Conservation (phyloP, 129 eudicot species). For the Chrysanthemum makinoi region DNA sequence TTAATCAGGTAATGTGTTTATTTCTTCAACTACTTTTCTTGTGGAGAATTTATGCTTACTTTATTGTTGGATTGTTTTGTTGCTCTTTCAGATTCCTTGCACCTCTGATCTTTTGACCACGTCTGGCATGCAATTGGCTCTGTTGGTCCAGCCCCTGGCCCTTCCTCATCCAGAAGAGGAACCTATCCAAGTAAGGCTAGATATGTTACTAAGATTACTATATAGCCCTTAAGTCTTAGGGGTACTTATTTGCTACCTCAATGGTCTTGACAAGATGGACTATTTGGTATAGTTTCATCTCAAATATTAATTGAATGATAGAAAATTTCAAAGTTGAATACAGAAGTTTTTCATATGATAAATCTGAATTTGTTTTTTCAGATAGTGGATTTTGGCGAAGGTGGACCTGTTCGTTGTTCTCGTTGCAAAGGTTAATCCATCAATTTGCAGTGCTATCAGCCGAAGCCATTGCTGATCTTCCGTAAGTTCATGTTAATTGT, state of each 20-base stretch:
- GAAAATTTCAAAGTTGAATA: not conserved
- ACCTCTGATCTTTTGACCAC: no score
- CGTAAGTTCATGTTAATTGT: constrained; percentile 58
- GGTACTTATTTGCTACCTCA: constrained; percentile 13
- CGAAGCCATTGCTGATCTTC: constrained; percentile 90
- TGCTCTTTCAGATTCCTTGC: no score
- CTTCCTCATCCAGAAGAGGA: constrained; percentile 51
- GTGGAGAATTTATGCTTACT: no score
- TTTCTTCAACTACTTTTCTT: no score
- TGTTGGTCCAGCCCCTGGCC: no score
- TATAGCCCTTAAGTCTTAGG: not conserved
- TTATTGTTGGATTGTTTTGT: no score
- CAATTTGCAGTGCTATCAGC: constrained; percentile 85
- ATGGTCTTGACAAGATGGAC: not conserved
- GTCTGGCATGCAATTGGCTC: no score
- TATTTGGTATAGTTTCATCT: not conserved
- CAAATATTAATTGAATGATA: not conserved
- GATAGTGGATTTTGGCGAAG: constrained; percentile 93
- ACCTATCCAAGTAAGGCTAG: constrained; percentile 73
- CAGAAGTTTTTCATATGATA: not conserved
- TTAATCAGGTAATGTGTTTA: no score
- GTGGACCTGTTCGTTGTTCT: constrained; percentile 95
- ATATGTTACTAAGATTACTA: not conserved
- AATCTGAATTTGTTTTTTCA: constrained; percentile 22
- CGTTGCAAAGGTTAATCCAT: constrained; percentile 97